Conservation (phyloP, 2,329 filamentous ascomycete genomes). For the Calonectria crousiana region DNA sequence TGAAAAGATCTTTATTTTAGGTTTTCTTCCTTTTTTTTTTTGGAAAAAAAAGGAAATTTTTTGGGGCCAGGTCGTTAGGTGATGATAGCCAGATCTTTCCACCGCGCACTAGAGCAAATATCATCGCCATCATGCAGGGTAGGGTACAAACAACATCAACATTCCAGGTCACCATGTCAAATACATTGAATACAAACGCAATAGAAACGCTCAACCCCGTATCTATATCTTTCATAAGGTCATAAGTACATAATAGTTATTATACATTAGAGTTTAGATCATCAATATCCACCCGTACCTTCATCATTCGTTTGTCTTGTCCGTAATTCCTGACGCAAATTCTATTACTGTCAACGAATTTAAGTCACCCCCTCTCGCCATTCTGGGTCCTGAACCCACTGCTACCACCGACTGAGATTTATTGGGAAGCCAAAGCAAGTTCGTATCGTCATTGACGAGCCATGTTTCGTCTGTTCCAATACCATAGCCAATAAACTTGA, state of each 20-base stretch:
- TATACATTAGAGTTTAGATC: not conserved
- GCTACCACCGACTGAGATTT: not conserved
- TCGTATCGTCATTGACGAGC: not conserved
- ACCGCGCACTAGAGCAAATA: too few relatives aligned
- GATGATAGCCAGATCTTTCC: too few relatives aligned
- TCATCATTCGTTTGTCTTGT: not conserved
- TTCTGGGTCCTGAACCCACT: not conserved
- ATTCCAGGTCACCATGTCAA: not conserved
- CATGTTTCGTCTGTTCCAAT: not conserved
- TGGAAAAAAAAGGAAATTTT: too few relatives aligned
- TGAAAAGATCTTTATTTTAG: too few relatives aligned
- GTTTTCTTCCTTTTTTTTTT: too few relatives aligned
- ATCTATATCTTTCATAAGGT: not conserved
- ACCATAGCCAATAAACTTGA: not conserved
- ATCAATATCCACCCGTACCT: not conserved
- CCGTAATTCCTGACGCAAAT: not conserved
- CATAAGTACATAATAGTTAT: not conserved
- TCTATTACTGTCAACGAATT: not conserved
- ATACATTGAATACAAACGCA: not conserved
- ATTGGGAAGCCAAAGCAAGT: not conserved
- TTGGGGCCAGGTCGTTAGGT: too few relatives aligned
- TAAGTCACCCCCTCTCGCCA: not conserved
- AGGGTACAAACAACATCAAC: not conserved
- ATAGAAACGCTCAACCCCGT: not conserved
- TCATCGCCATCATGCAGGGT: too few relatives aligned